phyloP scores from a whole-genome alignment of 192 early-diverging fungal genomes.

The Podila clonocystis region DNA sequence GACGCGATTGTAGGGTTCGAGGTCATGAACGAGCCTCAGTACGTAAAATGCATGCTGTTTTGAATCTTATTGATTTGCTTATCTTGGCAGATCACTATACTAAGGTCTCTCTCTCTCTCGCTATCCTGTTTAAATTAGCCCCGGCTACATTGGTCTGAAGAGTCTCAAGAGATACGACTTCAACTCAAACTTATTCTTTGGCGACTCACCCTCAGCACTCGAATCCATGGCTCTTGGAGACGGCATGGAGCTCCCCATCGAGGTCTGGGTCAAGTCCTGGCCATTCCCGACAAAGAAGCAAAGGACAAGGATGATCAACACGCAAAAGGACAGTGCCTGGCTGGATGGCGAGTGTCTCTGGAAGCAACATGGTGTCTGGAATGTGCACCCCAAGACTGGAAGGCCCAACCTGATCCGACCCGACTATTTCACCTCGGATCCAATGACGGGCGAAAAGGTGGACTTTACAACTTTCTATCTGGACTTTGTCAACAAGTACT shows the following conservation, averaged over 20 bases:
- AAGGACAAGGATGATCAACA: conserved; percentile 65
- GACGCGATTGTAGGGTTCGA: conserved; percentile 82
- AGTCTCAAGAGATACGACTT: conserved; percentile 70
- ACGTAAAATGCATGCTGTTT: conserved; percentile 11
- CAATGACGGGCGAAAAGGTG: conserved; percentile 59
- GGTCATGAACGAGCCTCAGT: conserved; percentile 80
- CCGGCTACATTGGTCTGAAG: conserved; percentile 79
- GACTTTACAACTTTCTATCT: conserved; percentile 78
- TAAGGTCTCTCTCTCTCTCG: conserved; percentile 1
- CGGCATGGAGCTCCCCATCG: conserved; percentile 77
- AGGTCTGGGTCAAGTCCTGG: conserved; percentile 81
- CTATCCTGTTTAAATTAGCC: conserved; percentile 27
- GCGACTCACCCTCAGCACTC: conserved; percentile 73
- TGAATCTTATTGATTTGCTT: neutral
- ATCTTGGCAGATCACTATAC: neutral
- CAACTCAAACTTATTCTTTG: conserved; percentile 73
- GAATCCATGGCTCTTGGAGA: conserved; percentile 81
- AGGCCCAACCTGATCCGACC: conserved; percentile 60
- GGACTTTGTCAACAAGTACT: conserved; percentile 76
- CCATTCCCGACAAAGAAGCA: conserved; percentile 74
- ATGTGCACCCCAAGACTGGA: conserved; percentile 56
- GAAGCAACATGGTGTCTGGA: conserved; percentile 84
- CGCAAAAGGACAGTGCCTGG: conserved; percentile 68
- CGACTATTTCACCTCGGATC: conserved; percentile 77
- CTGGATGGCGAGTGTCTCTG: conserved; percentile 75